phyloP scores from a whole-genome alignment of 139 green algal species.

The Prasinococcaceae sp. region DNA sequence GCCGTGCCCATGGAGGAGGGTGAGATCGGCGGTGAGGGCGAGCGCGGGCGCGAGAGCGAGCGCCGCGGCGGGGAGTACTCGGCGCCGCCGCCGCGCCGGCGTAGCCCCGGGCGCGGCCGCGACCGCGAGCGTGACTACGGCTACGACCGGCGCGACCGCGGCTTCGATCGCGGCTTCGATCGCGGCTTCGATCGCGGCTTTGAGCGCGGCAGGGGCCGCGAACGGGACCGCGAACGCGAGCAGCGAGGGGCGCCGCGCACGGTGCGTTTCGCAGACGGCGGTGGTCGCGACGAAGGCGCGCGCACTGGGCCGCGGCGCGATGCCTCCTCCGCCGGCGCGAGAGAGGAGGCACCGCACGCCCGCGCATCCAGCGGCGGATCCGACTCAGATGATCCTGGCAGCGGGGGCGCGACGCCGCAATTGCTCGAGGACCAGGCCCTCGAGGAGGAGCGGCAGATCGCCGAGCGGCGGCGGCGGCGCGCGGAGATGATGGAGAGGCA shows the following conservation, averaged over 20 bases:
- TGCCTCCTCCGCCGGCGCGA: background rate
- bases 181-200: background rate
- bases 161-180: background rate
- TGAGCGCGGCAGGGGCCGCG: background rate
- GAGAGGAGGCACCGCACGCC: background rate
- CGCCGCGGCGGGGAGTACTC: background rate
- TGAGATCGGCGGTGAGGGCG: too few species aligned
- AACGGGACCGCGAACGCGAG: background rate
- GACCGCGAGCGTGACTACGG: conserved; percentile 4
- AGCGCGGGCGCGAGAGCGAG: background rate
- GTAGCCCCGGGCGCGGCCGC: background rate
- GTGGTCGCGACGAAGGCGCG: background rate
- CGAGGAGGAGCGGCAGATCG: conserved; percentile 43
- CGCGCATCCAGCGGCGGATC: background rate
- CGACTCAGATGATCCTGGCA: background rate
- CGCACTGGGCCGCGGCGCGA: background rate
- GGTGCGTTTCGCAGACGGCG: background rate
- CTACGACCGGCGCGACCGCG: background rate
- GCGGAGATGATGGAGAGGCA: conserved; percentile 48
- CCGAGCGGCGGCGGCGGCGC: conserved; percentile 36
- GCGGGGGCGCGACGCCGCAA: background rate
- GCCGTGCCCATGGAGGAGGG: too few species aligned
- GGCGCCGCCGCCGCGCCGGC: too few species aligned
- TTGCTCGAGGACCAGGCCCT: conserved; percentile 17
- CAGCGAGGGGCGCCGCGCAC: background rate